phyloP scores from a whole-genome alignment of 805 yeast genomes.

The Ogataea zsoltii region DNA sequence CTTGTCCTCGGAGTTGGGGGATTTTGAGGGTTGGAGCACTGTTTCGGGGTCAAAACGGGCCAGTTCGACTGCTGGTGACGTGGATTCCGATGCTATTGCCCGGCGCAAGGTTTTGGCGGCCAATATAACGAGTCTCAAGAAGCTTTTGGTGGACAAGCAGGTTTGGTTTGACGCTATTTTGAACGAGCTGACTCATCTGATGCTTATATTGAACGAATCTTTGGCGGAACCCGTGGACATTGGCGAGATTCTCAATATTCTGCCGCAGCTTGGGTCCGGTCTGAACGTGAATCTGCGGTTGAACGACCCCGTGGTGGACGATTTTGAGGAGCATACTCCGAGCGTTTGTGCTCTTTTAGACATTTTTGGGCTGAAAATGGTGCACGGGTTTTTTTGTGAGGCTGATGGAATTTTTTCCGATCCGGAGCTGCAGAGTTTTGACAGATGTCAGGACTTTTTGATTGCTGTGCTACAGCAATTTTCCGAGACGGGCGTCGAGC shows the following conservation, averaged over 20 bases:
- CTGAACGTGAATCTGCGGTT: conserved; percentile 72
- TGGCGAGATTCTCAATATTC: conserved; percentile 46
- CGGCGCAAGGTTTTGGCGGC: neutral
- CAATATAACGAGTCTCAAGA: conserved; percentile 24
- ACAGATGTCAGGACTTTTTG: conserved; percentile 32
- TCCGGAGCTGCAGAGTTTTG: conserved; percentile 25
- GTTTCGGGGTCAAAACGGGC: conserved; percentile 11
- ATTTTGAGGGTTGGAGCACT: conserved; percentile 23
- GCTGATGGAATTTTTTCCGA: neutral
- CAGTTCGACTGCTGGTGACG: neutral
- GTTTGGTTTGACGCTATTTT: conserved; percentile 43
- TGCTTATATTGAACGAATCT: conserved; percentile 37
- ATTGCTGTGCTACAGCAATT: conserved; percentile 21
- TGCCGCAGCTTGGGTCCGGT: conserved; percentile 72
- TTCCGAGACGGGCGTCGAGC: conserved; percentile 2
- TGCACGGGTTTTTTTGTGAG: conserved; percentile 67
- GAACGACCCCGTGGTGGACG: conserved; percentile 36
- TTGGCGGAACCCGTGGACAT: conserved; percentile 23
- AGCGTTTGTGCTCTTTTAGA: conserved; percentile 24
- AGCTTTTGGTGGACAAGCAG: conserved; percentile 20
- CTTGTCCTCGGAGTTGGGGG: conserved; percentile 42
- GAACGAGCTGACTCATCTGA: conserved; percentile 49
- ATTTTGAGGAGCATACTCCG: conserved; percentile 21
- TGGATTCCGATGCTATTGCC: neutral
- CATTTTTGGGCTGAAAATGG: conserved; percentile 40